Percentiles rank a stretch among this genome's conserved stretches.
These are phyloP conservation scores for Multifurca ochricompacta DNA, from an alignment of 768 basidiomycete genomes.

Conservation along the genomic window DNA sequence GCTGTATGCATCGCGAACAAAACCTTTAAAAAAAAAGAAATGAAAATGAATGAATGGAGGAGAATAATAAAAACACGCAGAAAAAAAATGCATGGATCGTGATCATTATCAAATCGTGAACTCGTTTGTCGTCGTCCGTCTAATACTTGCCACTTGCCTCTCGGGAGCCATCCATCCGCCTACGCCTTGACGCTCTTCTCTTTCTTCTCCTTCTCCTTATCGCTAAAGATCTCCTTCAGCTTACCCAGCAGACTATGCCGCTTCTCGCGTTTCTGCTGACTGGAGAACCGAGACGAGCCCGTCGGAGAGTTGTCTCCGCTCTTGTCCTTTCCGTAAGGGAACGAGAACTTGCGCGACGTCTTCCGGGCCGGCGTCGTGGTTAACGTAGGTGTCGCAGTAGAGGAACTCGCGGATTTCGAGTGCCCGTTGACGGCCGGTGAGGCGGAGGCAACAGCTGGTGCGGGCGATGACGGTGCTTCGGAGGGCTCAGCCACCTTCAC, in stretches of 20 bases:
- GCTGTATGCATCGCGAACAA: not conserved
- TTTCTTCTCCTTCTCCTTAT: slow-evolving; percentile 17
- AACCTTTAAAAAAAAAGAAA: not conserved
- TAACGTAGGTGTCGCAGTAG: not conserved
- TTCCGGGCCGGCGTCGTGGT: not conserved
- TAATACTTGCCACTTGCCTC: no score
- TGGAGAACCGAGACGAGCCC: slow-evolving; percentile 15
- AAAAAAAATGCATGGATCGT: not conserved
- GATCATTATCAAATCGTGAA: slow-evolving; percentile 1
- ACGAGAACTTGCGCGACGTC: slow-evolving; percentile 14
- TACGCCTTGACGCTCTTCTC: slow-evolving; percentile 14
- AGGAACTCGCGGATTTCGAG: slow-evolving; percentile 6
- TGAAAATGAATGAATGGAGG: not conserved
- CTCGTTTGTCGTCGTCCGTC: no score
- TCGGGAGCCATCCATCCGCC: no score
- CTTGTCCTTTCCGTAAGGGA: slow-evolving; percentile 5
- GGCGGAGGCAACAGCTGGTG: not conserved
- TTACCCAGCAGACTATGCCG: slow-evolving; percentile 18
- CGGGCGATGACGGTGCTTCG: not conserved
- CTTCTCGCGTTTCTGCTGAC: slow-evolving; percentile 18
- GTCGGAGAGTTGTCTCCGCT: slow-evolving; percentile 16
- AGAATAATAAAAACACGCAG: not conserved
- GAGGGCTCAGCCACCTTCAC: not conserved
- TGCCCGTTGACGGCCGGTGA: slow-evolving; percentile 1
- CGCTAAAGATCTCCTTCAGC: slow-evolving; percentile 20